These are phyloP conservation scores for Syzygium grande DNA, from an alignment of 345 rosid species.

Conservation along the genomic window DNA sequence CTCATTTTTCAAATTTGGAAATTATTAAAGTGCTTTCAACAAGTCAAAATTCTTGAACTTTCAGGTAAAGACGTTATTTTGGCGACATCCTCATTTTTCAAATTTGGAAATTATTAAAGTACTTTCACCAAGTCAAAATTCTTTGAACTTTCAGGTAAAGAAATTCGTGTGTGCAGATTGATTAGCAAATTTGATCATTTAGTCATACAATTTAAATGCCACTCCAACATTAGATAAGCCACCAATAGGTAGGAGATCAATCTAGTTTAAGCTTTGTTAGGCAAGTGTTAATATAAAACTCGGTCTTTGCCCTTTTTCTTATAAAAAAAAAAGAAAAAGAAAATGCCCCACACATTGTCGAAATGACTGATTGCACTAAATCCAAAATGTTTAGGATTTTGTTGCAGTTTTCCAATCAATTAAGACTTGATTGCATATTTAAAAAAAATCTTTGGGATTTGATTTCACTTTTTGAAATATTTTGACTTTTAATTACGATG, in stretches of 20 bases:
- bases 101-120: background rate
- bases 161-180: background rate
- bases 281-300: background rate
- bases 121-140: background rate
- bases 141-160: background rate
- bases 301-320: background rate
- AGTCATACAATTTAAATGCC: background rate
- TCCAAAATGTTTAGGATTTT: background rate
- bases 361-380: background rate
- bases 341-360: background rate
- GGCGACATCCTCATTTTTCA: background rate
- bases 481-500: background rate
- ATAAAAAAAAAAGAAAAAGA: background rate
- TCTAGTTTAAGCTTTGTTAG: background rate
- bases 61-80: background rate
- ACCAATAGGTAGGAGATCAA: background rate
- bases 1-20: background rate
- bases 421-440: background rate
- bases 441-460: background rate
- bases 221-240: background rate
- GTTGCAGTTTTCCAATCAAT: background rate
- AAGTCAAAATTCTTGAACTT: background rate
- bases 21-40: background rate
- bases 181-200: background rate
- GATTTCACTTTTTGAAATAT: background rate